Conservation (phyloP, 257 asterid species). For the Solanum raphanifolium region DNA sequence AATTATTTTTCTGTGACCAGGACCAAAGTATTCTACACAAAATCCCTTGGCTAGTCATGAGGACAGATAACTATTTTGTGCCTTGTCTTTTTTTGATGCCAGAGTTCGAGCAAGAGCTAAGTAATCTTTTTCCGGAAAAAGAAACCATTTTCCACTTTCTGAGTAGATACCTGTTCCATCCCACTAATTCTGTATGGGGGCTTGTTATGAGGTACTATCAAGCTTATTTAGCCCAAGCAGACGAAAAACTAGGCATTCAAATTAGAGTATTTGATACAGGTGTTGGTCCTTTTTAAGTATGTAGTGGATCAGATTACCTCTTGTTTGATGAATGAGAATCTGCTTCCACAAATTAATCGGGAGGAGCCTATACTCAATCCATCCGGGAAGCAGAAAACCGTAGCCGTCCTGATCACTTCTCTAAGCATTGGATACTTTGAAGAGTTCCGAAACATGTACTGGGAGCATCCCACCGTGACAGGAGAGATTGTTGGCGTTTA, state of each 20-base stretch:
- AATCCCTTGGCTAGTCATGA: conserved; percentile 53
- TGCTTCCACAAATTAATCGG: conserved; percentile 31
- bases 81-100: conserved; percentile 65
- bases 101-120: conserved; percentile 43
- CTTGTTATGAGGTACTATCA: conserved; percentile 48
- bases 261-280: conserved; percentile 35
- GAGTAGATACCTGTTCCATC: conserved; percentile 73
- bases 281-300: conserved; percentile 31
- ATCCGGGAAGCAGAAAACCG: conserved; percentile 16
- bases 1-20: conserved; percentile 58
- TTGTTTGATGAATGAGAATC: conserved; percentile 42
- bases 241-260: conserved; percentile 57
- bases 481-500: conserved; percentile 42
- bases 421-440: conserved; percentile 47
- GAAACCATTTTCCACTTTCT: conserved; percentile 63
- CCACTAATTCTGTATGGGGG: conserved; percentile 68
- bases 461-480: conserved; percentile 45
- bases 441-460: conserved; percentile 42
- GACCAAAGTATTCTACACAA: conserved; percentile 39
- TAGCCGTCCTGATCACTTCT: conserved; percentile 50
- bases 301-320: conserved; percentile 45
- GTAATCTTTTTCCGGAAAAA: conserved; percentile 56
- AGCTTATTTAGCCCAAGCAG: conserved; percentile 46
- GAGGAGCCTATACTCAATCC: conserved; percentile 5
- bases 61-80: conserved; percentile 47